phyloP scores from a whole-genome alignment of 164 flowering plant species.

The grape (Vitis vinifera) region DNA sequence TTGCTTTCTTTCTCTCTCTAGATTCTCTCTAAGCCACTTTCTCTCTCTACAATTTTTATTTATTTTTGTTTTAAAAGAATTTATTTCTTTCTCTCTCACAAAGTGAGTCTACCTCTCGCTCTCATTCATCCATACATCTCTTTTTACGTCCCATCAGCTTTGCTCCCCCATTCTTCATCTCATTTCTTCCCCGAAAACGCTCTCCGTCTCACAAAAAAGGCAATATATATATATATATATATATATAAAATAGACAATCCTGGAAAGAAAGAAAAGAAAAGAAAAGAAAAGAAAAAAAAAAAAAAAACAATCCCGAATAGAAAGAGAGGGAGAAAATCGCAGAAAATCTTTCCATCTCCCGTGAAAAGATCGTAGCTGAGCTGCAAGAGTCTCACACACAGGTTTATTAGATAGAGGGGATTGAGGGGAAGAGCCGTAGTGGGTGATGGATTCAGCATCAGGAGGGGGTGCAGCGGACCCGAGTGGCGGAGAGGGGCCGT shows the following conservation, averaged over 20 bases:
- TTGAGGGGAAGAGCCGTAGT: neutral
- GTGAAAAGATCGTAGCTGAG: too few species aligned
- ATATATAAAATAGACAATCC: neutral
- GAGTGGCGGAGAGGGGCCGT: slow-evolving; percentile 13
- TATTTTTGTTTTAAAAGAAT: neutral
- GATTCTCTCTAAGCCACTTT: neutral
- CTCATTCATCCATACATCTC: slow-evolving; percentile 20
- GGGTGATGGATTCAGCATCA: slow-evolving; percentile 21
- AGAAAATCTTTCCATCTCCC: neutral
- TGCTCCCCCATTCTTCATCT: slow-evolving; percentile 1
- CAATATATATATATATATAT: neutral
- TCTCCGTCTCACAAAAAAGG: slow-evolving; percentile 8
- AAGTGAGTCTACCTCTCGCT: slow-evolving; percentile 3
- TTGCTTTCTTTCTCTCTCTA: slow-evolving; percentile 9
- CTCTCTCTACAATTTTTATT: neutral
- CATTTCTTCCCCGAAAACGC: slow-evolving; percentile 1
- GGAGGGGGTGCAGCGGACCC: slow-evolving; percentile 10
- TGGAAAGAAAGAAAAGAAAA: neutral
- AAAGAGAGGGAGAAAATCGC: neutral
- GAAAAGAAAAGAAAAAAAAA: neutral
- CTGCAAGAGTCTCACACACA: too few species aligned
- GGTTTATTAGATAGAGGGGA: neutral
- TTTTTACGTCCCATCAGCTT: slow-evolving; percentile 28
- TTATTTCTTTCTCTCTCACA: slow-evolving; percentile 4
- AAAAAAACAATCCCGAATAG: slow-evolving; percentile 1